phyloP scores from a whole-genome alignment of 139 green algal species.

The Picochlorum sp. region DNA sequence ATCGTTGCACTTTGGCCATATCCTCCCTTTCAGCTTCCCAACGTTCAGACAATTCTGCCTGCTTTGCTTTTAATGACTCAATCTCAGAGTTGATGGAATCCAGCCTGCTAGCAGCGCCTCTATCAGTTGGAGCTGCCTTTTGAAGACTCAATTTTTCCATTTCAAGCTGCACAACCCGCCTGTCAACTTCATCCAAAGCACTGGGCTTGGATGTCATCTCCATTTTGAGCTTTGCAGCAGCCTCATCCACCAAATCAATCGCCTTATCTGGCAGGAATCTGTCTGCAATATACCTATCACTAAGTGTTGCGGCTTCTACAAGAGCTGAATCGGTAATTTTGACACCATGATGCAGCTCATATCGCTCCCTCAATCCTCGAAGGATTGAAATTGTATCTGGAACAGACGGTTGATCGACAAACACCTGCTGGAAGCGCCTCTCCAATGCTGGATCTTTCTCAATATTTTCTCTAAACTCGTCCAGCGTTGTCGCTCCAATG shows the following conservation, averaged over 20 bases:
- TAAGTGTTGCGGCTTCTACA: constrained; percentile 86
- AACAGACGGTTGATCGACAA: constrained; percentile 87
- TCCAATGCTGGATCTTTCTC: constrained; percentile 98
- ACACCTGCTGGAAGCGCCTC: constrained; percentile 77
- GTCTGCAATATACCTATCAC: constrained; percentile 92
- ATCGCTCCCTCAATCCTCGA: constrained; percentile 86
- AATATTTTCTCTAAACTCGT: constrained; percentile 98
- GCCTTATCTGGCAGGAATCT: constrained; percentile 90
- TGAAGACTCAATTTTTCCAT: constrained; percentile 86
- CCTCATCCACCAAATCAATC: constrained; percentile 95
- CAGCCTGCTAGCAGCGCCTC: constrained; percentile 56
- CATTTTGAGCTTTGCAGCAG: constrained; percentile 97
- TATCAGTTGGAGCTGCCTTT: constrained; percentile 61
- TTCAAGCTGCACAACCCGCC: constrained; percentile 73
- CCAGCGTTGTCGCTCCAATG: constrained; percentile 95
- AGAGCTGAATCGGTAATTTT: constrained; percentile 91
- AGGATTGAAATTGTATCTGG: constrained; percentile 93
- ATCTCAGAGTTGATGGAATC: constrained; percentile 69
- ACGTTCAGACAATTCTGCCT: constrained; percentile 57
- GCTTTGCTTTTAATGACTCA: constrained; percentile 60
- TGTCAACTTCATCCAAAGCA: constrained; percentile 90
- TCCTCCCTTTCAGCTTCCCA: constrained; percentile 72
- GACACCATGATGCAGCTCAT: constrained; percentile 97
- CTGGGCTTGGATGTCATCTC: constrained; percentile 97
- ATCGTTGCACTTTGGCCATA: constrained; percentile 64